These are phyloP conservation scores for Micromonas commoda DNA, from an alignment of 139 green algal genomes.

Conservation along the genomic window DNA sequence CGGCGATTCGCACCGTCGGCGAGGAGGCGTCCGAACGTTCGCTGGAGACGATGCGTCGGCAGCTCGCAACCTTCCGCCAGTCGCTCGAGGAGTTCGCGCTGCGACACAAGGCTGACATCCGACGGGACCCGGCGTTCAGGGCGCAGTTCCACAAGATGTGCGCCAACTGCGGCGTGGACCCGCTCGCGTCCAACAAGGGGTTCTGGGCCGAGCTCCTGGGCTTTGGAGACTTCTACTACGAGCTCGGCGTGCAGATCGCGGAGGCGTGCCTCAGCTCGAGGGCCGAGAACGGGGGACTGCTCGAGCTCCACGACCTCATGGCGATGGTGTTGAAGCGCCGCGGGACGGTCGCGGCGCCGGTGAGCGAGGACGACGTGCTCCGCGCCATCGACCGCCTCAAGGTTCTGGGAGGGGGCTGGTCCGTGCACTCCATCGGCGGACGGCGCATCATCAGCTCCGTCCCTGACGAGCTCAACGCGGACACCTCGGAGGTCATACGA, in stretches of 20 bases:
- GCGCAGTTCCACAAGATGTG: constrained; percentile 95
- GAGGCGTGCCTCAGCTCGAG: constrained; percentile 71
- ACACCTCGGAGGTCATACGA: background rate
- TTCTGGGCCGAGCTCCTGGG: constrained; percentile 80
- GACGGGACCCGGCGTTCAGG: constrained; percentile 75
- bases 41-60: background rate
- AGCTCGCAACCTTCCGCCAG: background rate
- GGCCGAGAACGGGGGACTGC: constrained; percentile 70
- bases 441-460: constrained; percentile 35
- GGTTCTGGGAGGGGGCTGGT: constrained; percentile 24
- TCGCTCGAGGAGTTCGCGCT: constrained; percentile 17
- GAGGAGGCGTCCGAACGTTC: background rate
- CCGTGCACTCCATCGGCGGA: constrained; percentile 12
- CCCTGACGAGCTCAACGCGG: constrained; percentile 35
- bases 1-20: background rate
- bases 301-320: constrained; percentile 59
- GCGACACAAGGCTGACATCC: constrained; percentile 59
- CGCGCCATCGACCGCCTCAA: constrained; percentile 36
- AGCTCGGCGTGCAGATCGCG: constrained; percentile 81
- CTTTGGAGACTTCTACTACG: constrained; percentile 94
- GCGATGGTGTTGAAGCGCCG: constrained; percentile 46
- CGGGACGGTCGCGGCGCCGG: constrained; percentile 35
- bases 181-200: constrained; percentile 89
- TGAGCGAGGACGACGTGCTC: constrained; percentile 40
- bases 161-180: constrained; percentile 88